Base-by-base conservation (phyloP, 225 moss, liverwort and hornwort species). In the Rhytidiadelphus loreus region DNA sequence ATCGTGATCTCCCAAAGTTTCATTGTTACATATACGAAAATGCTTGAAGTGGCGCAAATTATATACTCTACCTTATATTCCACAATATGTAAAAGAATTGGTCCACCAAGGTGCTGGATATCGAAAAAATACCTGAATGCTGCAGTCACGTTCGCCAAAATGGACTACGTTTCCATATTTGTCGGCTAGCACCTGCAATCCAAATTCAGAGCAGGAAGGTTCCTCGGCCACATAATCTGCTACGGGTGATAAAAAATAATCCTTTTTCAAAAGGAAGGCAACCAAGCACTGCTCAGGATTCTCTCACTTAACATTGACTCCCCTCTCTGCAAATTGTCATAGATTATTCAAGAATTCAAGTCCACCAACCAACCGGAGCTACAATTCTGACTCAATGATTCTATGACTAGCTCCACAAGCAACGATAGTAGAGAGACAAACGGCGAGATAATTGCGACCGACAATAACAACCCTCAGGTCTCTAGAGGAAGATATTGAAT, bases 141-240 rank as follows among this genome's bases (percentile, higher is more conserved):
- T 99, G 93, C 99, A 99, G 90, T 99, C 99, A 83, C 99, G 97
- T 91, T 99, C 99, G 26, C 99, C 99, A 69, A 99, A 95, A 89
- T 99, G 99, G 29, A 99, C 93, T n/a, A 99, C 99, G 64, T 99
- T 97, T 83, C 97, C 99, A 90, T 84, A 78, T 43, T 99, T 99
- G 92, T 99, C 99, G 72, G 99, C 99, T 68, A 99, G 88, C 35
- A 99, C 97, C 99, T 99, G 93, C 90, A 84, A 89, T 64, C 56
- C 86, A 74, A 53, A 82, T 69, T 80, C 59, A 85, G 33, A 85
- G 64, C 17, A 35, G 28, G 19, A 61, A 44, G 14, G 68, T 25
- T 86, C 32, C 86, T 56, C 26, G 13, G 19, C 2, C 43, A 43
- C 35, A 77, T 50, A 20, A 63, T 16, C 16, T 62, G 26, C 52